Evolutionary conservation across 495 filamentous ascomycete species (phyloP).

Genomic region (Trichoderma orchidacearum): DNA sequence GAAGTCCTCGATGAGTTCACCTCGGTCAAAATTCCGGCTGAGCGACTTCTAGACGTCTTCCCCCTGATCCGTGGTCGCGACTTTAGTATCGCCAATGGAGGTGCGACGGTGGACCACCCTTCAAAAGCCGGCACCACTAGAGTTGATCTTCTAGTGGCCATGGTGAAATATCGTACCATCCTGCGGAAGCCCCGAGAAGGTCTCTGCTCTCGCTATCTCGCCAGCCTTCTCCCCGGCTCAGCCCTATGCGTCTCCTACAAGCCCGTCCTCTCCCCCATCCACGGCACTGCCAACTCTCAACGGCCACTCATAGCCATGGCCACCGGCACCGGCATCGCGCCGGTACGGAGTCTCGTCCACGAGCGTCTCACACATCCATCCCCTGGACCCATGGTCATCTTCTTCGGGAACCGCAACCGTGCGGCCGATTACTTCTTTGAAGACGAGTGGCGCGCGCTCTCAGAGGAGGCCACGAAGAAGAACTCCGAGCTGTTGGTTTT

Average conservation of each 20-base stretch:
- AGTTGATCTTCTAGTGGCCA: slow-evolving; percentile 73
- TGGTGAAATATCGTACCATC: slow-evolving; percentile 83
- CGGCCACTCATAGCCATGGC: slow-evolving; percentile 66
- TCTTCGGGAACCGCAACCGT: slow-evolving; percentile 71
- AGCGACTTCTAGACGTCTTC: slow-evolving; percentile 53
- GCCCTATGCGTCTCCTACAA: slow-evolving; percentile 42
- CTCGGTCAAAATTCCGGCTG: slow-evolving; percentile 66
- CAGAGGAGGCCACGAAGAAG: slow-evolving; percentile 1
- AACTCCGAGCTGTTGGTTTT: slow-evolving; percentile 33
- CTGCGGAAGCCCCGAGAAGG: slow-evolving; percentile 77
- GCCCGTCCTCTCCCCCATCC: slow-evolving; percentile 5
- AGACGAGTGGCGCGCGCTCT: slow-evolving; percentile 50
- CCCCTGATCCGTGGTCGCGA: slow-evolving; percentile 66
- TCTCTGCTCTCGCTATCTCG: slow-evolving; percentile 78
- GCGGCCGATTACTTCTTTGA: slow-evolving; percentile 66
- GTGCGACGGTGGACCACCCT: slow-evolving; percentile 24
- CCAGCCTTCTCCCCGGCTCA: slow-evolving; percentile 43
- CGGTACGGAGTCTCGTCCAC: slow-evolving; percentile 67
- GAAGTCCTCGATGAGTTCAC: slow-evolving; percentile 88
- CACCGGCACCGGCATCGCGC: slow-evolving; percentile 84
- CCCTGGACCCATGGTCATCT: slow-evolving; percentile 33
- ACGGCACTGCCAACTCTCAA: background rate
- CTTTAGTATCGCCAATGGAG: slow-evolving; percentile 79
- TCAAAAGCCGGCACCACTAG: slow-evolving; percentile 13
- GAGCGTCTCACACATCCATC: slow-evolving; percentile 32